Evolutionary conservation across 2,329 filamentous ascomycete genomes (phyloP).

Genomic region (Mariannaea sp.): DNA sequence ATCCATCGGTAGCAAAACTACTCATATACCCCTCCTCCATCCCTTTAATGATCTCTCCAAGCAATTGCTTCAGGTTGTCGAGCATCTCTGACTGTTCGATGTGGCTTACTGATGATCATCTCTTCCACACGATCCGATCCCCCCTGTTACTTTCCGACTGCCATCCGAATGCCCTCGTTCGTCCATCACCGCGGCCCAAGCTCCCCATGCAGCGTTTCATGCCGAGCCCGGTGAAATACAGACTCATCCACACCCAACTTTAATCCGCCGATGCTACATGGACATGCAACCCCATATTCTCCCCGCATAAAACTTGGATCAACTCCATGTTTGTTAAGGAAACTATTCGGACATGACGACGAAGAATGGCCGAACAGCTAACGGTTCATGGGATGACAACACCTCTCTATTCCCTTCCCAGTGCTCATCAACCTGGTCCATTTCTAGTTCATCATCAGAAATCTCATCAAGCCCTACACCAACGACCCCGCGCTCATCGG

Average conservation of each 20-base stretch:
- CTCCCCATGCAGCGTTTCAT: not conserved
- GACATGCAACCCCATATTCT: not conserved
- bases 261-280: slow-evolving; percentile 3
- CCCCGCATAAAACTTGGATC: too few relatives aligned
- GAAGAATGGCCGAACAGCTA: not conserved
- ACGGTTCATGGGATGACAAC: not conserved
- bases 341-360: slow-evolving; percentile 3
- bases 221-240: slow-evolving; percentile 2
- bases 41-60: too few relatives aligned
- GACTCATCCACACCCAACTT: not conserved
- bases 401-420: slow-evolving; percentile 19
- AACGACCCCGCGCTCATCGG: slow-evolving; percentile 31
- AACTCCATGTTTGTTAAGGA: not conserved
- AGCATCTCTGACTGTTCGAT: not conserved
- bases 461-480: slow-evolving; percentile 10
- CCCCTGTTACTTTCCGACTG: not conserved
- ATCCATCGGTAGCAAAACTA: too few relatives aligned
- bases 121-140: too few relatives aligned
- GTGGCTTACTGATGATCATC: not conserved
- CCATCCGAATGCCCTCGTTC: slow-evolving; percentile 12
- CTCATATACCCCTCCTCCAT: too few relatives aligned
- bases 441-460: slow-evolving; percentile 6
- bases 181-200: too few relatives aligned
- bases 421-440: slow-evolving; percentile 14
- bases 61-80: not conserved